These are phyloP conservation scores for Schwanniomyces yamadae DNA, from an alignment of 805 yeast species.

Conservation along the genomic window DNA sequence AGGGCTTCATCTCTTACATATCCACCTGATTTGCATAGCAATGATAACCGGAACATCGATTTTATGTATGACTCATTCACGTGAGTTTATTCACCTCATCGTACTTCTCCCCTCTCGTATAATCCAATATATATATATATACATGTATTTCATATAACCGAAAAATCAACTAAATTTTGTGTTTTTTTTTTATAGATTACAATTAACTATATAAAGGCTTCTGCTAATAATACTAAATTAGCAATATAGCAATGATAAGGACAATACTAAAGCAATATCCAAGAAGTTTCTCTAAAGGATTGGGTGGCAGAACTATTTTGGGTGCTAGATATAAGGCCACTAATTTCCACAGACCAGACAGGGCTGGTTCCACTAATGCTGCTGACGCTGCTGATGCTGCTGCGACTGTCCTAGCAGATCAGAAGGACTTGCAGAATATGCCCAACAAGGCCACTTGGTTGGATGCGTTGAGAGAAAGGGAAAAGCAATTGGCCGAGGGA, in stretches of 20 bases:
- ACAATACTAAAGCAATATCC: conserved; percentile 1
- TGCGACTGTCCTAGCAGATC: conserved; percentile 66
- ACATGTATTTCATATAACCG: too few relatives aligned
- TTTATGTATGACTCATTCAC: too few relatives aligned
- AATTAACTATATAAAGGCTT: too few relatives aligned
- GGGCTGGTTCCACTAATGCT: conserved; percentile 46
- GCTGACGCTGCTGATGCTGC: conserved; percentile 72
- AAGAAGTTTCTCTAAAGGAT: neutral
- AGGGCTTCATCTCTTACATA: too few relatives aligned
- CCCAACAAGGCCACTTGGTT: conserved; percentile 74
- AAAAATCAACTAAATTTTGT: too few relatives aligned
- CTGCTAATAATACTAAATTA: too few relatives aligned
- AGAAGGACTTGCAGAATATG: conserved; percentile 47
- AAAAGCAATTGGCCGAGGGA: conserved; percentile 71
- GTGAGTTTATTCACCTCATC: too few relatives aligned
- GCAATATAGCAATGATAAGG: conserved; percentile 2
- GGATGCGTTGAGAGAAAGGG: conserved; percentile 74
- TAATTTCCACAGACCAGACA: conserved; percentile 32
- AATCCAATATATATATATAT: too few relatives aligned
- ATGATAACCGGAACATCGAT: too few relatives aligned
- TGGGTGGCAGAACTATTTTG: neutral
- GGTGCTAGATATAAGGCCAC: neutral
- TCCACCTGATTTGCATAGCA: too few relatives aligned
- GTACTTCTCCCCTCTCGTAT: too few relatives aligned
- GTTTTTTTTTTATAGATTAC: too few relatives aligned